Percentiles rank a stretch among this genome's conserved stretches.
phyloP scores from a whole-genome alignment of 345 rosid species.

The Schrenkiella parvula region DNA sequence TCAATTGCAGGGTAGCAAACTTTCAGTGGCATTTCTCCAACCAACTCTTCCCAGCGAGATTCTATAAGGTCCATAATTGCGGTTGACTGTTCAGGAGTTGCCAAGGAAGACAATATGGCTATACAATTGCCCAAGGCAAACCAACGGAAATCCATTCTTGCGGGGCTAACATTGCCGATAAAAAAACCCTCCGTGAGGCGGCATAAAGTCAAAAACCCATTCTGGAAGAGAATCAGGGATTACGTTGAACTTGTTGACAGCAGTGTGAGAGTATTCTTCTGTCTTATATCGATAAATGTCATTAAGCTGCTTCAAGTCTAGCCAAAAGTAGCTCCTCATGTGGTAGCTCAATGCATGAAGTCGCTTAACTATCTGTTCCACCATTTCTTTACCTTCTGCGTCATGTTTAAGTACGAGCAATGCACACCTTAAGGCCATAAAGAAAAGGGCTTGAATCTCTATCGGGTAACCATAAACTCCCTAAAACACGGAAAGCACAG shows the following conservation, averaged over 20 bases:
- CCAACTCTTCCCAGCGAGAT: conserved; percentile 93
- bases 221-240: conserved; percentile 97
- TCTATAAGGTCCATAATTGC: conserved; percentile 98
- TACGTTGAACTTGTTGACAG: conserved; percentile 92
- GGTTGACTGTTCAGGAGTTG: conserved; percentile 85
- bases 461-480: conserved; percentile 97
- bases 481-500: conserved; percentile 36
- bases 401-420: conserved; percentile 77
- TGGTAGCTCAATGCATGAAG: conserved; percentile 92
- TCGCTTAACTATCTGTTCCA: conserved; percentile 82
- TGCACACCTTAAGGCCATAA: conserved; percentile 90
- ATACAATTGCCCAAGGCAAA: conserved; percentile 88
- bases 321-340: conserved; percentile 89
- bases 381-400: conserved; percentile 81
- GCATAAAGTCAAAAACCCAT: conserved; percentile 94
- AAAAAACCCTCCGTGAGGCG: conserved; percentile 82
- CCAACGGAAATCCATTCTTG: conserved; percentile 97
- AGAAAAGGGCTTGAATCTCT: conserved; percentile 93
- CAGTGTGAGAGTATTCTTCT: conserved; percentile 96
- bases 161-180: conserved; percentile 91
- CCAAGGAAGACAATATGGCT: conserved; percentile 85
- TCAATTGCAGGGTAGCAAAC: conserved; percentile 92
- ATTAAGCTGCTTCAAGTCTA: conserved; percentile 89
- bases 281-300: conserved; percentile 93
- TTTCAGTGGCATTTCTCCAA: conserved; percentile 95